Conservation (phyloP, 2,329 filamentous ascomycete genomes). For the Zymoseptoria crescenta region DNA sequence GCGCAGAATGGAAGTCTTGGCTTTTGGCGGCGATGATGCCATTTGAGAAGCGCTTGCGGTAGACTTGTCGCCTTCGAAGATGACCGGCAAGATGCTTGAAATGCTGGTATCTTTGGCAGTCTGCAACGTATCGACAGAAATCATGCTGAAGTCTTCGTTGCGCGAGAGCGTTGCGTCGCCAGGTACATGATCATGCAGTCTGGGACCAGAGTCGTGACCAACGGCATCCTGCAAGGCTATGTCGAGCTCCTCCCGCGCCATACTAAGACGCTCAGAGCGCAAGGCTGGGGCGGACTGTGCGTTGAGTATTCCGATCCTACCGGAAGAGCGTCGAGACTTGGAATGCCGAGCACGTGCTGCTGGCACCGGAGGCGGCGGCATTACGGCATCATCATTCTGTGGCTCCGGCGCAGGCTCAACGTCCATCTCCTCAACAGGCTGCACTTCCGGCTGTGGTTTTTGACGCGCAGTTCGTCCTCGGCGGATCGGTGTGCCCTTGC, state of each 20-base stretch:
- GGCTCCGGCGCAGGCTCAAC: constrained; percentile 1
- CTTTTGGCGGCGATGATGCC: constrained; percentile 27
- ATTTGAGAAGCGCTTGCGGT: constrained; percentile 21
- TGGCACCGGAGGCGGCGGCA: constrained; percentile 1
- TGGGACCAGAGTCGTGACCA: constrained; percentile 9
- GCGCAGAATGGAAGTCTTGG: constrained; percentile 13
- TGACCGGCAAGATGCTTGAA: constrained; percentile 7
- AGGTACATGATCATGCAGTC: constrained; percentile 7
- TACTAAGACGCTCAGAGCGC: constrained; percentile 19
- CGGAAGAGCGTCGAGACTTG: constrained; percentile 9
- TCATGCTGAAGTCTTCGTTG: constrained; percentile 46
- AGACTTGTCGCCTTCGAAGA: constrained; percentile 11
- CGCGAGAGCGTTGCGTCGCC: constrained; percentile 41
- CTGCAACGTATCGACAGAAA: constrained; percentile 41
- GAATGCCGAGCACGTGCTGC: constrained; percentile 3
- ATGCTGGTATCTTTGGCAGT: constrained; percentile 22
- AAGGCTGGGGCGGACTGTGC: constrained; percentile 11
- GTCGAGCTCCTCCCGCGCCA: constrained; percentile 26
- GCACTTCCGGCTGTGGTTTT: background rate
- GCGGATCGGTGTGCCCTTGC: constrained; percentile 25
- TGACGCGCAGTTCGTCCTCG: constrained; percentile 1
- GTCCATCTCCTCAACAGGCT: background rate
- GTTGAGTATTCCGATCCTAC: constrained; percentile 10
- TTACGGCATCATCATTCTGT: background rate
- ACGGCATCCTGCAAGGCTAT: constrained; percentile 25